Percentiles rank a stretch among this genome's conserved stretches.
Evolutionary conservation across 2,329 filamentous ascomycete species (phyloP).

Genomic region (Hirsutella thompsonii): DNA sequence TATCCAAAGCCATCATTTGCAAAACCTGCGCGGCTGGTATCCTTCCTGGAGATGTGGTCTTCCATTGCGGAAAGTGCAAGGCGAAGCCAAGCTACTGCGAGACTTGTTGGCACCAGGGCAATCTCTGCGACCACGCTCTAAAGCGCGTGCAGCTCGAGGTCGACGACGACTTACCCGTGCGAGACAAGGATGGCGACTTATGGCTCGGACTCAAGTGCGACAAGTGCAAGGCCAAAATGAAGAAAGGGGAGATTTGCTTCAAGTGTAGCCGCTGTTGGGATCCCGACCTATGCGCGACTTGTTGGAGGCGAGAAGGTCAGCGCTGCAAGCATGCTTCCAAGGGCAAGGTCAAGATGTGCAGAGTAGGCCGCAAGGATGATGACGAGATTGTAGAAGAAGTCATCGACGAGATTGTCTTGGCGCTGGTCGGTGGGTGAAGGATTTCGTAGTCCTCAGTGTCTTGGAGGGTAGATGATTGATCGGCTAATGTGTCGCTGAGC

Average conservation of each 20-base stretch:
- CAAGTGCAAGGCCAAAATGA: background rate
- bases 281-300: background rate
- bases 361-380: background rate
- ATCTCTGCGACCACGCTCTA: background rate
- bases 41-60: background rate
- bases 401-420: background rate
- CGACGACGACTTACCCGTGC: background rate
- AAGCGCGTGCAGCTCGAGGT: background rate
- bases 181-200: background rate
- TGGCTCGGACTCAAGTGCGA: background rate
- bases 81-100: background rate
- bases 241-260: background rate
- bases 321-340: background rate
- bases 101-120: background rate
- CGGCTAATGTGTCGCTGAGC: background rate
- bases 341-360: conserved; percentile 1
- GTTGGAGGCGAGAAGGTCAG: background rate
- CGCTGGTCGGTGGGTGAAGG: background rate
- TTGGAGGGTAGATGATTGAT: background rate
- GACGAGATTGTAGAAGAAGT: background rate
- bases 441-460: background rate
- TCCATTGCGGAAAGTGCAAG: background rate
- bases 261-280: background rate
- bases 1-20: background rate
- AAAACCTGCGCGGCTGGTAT: background rate